A percentile compares a stretch with the other conserved stretches of the same genome.
Conservation (phyloP, 108 stramenopile species). For the Conticribra weissflogii region DNA sequence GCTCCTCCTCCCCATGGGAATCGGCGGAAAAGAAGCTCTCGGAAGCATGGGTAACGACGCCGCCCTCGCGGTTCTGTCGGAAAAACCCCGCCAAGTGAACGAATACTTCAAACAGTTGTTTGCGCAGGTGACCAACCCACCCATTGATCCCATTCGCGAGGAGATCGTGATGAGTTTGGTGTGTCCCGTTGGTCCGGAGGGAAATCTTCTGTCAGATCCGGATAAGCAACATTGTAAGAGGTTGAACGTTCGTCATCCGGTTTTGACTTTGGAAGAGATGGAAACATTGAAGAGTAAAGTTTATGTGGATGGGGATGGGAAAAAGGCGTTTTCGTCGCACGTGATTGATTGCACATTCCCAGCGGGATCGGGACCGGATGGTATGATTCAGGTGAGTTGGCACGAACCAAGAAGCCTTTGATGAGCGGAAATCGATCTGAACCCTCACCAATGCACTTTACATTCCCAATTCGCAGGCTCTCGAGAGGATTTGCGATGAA, state of each 20-base stretch:
- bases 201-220: conserved; percentile 86
- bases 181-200: conserved; percentile 94
- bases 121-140: conserved; percentile 98
- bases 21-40: conserved; percentile 93
- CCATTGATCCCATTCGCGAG: conserved; percentile 98
- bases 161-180: conserved; percentile 98
- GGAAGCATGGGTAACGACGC: conserved; percentile 99
- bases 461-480: conserved; percentile 54
- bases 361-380: conserved; percentile 86
- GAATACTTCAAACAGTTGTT: conserved; percentile 99
- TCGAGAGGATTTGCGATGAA: conserved; percentile 93
- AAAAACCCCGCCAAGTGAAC: conserved; percentile 89
- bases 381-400: conserved; percentile 82
- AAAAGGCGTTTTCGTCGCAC: conserved; percentile 72
- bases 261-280: conserved; percentile 94
- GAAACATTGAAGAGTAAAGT: conserved; percentile 87
- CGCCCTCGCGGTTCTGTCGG: conserved; percentile 94
- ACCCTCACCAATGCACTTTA: conserved; percentile 1
- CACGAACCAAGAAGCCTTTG: too few species aligned
- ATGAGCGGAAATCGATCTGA: not conserved
- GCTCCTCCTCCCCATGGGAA: conserved; percentile 92
- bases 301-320: conserved; percentile 66
- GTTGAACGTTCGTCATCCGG: conserved; percentile 89
- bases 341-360: conserved; percentile 94
- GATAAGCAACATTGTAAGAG: conserved; percentile 78